Evolutionary conservation across 371 early-diverging fungal genomes (phyloP).

Genomic region (Synchytrium microbalum): DNA sequence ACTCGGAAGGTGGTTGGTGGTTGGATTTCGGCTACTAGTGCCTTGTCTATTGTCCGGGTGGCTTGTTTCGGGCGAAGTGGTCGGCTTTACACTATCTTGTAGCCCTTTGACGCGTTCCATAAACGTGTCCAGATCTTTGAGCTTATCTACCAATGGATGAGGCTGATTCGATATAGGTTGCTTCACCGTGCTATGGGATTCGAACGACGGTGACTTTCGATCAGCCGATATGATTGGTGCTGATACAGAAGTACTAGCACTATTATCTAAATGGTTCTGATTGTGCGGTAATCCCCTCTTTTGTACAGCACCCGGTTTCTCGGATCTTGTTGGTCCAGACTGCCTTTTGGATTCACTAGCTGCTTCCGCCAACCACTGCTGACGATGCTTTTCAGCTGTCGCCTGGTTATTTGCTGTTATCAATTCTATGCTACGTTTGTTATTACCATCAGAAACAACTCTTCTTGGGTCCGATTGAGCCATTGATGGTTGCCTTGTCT

Average conservation of each 20-base stretch:
- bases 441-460: background rate
- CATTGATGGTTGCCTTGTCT: too few species aligned
- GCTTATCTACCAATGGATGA: background rate
- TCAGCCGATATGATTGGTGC: background rate
- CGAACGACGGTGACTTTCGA: background rate
- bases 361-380: background rate
- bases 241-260: background rate
- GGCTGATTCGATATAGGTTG: too few species aligned
- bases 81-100: background rate
- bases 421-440: background rate
- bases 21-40: too few species aligned
- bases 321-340: background rate
- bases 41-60: too few species aligned
- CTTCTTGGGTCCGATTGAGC: background rate
- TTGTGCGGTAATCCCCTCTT: too few species aligned
- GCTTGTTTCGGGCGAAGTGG: background rate
- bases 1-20: too few species aligned
- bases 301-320: background rate
- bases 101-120: background rate
- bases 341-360: background rate
- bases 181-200: too few species aligned
- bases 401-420: too few species aligned
- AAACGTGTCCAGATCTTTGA: background rate
- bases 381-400: conserved; percentile 1
- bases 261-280: too few species aligned